Base-by-base conservation (phyloP, 1,284 basidiomycete species). In the Acaromyces ingoldii region DNA sequence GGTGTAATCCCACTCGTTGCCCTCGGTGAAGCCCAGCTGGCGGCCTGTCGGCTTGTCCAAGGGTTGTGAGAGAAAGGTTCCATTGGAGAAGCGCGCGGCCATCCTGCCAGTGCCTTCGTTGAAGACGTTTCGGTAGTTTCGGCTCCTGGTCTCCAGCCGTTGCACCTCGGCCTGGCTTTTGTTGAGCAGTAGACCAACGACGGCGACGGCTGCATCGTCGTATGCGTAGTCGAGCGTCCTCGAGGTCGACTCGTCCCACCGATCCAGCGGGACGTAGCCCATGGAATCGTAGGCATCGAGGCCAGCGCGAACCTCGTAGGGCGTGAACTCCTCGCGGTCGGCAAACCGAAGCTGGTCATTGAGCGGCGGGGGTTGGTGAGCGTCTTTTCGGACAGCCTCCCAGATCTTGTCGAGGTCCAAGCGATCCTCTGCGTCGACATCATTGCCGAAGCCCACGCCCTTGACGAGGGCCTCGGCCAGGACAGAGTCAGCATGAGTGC, bases 211-310 rank as follows among this genome's bases (percentile, higher is more conserved):
- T 62, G 83, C 85, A 71, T 90, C 88, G 70, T 89, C 86, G 59
- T 89, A 87, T 2, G 88, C 1, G 86, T 85, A 74, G 89, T 65
- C 63, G 6, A 63, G 52, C 10, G 88, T 63, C 1, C 61, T 49
- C 33, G 53, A 55, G 2, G 57, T 59, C 1, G 60, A 62, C 47
- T 65, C 61, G 15, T 55, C 43, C 53, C 55, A 57, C 11, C 87
- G 75, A 63, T 90, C 87, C 47, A 84, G 80, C 1, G 86, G 88
- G 0, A 90, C 87, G 81, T 83, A 91, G 5, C 87, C 88, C 21
- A 81, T 80, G 10, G 78, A 68, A n/a, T 77, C 77, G 67, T 89
- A 89, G 29, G 83, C 81, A 0, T 83, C 83, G 37, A 90, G 76
- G 0, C 88, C 88, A 0, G 88, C 88, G 17, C 87, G 83, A 3